These are phyloP conservation scores for Lachancea sp. DNA, from an alignment of 805 yeast genomes.

Conservation along the genomic window DNA sequence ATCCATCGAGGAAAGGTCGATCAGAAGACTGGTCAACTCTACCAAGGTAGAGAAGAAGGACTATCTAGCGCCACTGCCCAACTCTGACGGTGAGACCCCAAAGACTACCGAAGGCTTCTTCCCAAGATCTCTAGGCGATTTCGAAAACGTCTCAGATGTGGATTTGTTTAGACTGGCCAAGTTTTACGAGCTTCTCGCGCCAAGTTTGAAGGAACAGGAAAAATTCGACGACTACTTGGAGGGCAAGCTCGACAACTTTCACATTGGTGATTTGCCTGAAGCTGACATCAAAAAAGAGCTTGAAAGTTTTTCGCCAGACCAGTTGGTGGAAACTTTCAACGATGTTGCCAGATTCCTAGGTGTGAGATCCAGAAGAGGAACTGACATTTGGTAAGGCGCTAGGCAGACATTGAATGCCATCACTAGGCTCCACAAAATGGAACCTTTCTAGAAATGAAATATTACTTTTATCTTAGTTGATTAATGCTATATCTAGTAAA, in stretches of 20 bases:
- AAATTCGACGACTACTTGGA: slow-evolving; percentile 45
- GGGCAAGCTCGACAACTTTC: slow-evolving; percentile 42
- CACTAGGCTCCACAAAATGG: no score
- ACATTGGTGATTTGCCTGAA: slow-evolving; percentile 31
- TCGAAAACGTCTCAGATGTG: slow-evolving; percentile 40
- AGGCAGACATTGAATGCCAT: no score
- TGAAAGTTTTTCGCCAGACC: slow-evolving; percentile 37
- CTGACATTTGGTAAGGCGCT: slow-evolving; percentile 45
- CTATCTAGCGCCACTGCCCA: slow-evolving; percentile 61
- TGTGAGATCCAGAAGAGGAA: slow-evolving; percentile 46
- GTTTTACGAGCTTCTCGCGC: slow-evolving; percentile 74
- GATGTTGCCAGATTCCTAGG: slow-evolving; percentile 68
- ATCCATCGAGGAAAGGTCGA: slow-evolving; percentile 65
- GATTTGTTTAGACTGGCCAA: slow-evolving; percentile 50
- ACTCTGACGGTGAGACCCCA: slow-evolving; percentile 72
- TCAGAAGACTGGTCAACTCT: slow-evolving; percentile 64
- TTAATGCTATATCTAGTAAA: neutral
- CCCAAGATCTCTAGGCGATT: slow-evolving; percentile 54
- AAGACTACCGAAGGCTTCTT: slow-evolving; percentile 34
- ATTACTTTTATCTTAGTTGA: no score
- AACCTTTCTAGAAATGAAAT: no score
- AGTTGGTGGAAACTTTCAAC: slow-evolving; percentile 49
- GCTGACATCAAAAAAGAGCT: slow-evolving; percentile 28
- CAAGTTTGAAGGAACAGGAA: slow-evolving; percentile 48
- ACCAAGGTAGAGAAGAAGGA: slow-evolving; percentile 39